phyloP scores from a whole-genome alignment of 2,329 filamentous ascomycete genomes.

The Coniella vitis region DNA sequence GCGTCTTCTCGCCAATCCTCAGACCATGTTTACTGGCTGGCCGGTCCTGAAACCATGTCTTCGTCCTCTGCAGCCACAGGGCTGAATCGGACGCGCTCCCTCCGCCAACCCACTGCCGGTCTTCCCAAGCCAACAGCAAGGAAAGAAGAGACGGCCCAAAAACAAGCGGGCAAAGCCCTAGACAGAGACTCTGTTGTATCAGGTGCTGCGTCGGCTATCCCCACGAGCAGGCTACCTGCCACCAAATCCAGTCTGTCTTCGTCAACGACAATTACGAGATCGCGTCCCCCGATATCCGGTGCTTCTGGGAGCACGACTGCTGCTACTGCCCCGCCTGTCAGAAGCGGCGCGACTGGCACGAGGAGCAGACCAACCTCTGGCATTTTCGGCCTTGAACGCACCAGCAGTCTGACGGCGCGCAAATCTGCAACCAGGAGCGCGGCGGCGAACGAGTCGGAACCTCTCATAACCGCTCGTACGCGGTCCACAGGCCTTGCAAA shows the following conservation, averaged over 20 bases:
- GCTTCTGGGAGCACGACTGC: not conserved
- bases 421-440: conserved; percentile 19
- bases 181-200: not conserved
- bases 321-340: not conserved
- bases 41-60: conserved; percentile 3
- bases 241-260: conserved; percentile 33
- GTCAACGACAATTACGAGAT: conserved; percentile 21
- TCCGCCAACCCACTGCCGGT: conserved; percentile 12
- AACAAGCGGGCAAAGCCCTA: not conserved
- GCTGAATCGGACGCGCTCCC: conserved; percentile 12
- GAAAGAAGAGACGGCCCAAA: conserved; percentile 4
- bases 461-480: conserved; percentile 2
- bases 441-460: not conserved
- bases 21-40: not conserved
- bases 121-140: conserved; percentile 4
- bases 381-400: conserved; percentile 17
- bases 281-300: conserved; percentile 3
- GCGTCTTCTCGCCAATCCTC: not conserved
- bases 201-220: conserved; percentile 20
- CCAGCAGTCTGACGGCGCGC: conserved; percentile 16
- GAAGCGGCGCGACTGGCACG: not conserved
- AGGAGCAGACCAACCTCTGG: conserved; percentile 19
- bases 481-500: conserved; percentile 18
- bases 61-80: conserved; percentile 9
- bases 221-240: conserved; percentile 42